These are phyloP conservation scores for Aspergillus tanneri DNA, from an alignment of 2,329 filamentous ascomycete species.

Conservation along the genomic window DNA sequence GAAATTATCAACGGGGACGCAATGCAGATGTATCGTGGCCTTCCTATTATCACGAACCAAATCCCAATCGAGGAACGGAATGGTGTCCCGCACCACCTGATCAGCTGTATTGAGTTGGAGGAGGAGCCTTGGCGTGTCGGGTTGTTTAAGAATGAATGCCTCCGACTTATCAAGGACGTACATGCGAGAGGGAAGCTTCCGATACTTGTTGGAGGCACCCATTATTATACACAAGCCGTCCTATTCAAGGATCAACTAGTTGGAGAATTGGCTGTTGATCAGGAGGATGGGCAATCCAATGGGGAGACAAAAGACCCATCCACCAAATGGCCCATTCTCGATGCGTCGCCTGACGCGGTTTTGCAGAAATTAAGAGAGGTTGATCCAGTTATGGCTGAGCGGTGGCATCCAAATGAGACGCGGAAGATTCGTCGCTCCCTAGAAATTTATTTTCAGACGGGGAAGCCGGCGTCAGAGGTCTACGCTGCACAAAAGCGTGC, in stretches of 20 bases:
- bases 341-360: constrained; percentile 69
- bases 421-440: constrained; percentile 88
- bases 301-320: constrained; percentile 24
- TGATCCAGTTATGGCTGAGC: constrained; percentile 82
- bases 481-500: constrained; percentile 71
- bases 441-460: constrained; percentile 84
- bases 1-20: constrained; percentile 97
- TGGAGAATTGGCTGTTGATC: constrained; percentile 29
- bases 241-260: constrained; percentile 74
- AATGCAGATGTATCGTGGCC: constrained; percentile 91
- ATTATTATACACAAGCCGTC: constrained; percentile 90
- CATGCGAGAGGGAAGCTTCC: constrained; percentile 74
- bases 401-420: constrained; percentile 91
- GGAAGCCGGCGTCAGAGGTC: constrained; percentile 76
- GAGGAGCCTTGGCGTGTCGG: constrained; percentile 82
- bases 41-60: constrained; percentile 96
- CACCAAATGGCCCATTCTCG: constrained; percentile 66
- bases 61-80: constrained; percentile 71
- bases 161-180: constrained; percentile 72
- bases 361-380: constrained; percentile 71
- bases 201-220: constrained; percentile 89
- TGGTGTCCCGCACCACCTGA: constrained; percentile 81
- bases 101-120: constrained; percentile 73
- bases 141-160: constrained; percentile 70
- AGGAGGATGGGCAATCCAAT: constrained; percentile 25